Conservation (phyloP, 805 yeast species). For the Saccharomyces mikatae region DNA sequence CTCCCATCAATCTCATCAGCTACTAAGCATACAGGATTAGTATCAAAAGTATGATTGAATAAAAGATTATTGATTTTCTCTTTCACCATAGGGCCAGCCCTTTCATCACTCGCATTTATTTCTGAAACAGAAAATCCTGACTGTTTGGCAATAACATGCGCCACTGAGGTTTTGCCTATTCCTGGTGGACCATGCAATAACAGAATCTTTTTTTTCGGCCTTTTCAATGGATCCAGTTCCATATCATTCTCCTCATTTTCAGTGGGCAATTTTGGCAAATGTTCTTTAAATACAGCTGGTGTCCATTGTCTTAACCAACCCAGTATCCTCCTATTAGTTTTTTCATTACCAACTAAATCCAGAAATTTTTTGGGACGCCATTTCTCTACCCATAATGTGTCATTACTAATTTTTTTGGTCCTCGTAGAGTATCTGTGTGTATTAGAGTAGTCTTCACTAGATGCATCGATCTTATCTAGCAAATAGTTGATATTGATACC, state of each 20-base stretch:
- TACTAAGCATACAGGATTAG: conserved; percentile 71
- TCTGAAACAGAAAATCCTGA: conserved; percentile 76
- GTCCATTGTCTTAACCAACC: conserved; percentile 67
- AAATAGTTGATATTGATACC: conserved; percentile 35
- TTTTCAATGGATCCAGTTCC: conserved; percentile 40
- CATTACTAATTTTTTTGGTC: background rate
- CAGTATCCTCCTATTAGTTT: conserved; percentile 48
- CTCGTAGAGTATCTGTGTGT: background rate
- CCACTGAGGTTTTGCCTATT: conserved; percentile 82
- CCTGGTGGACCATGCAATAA: conserved; percentile 91
- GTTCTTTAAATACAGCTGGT: conserved; percentile 44
- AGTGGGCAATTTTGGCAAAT: conserved; percentile 22
- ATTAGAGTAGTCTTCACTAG: conserved; percentile 3
- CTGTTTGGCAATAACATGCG: conserved; percentile 75
- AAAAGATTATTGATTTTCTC: conserved; percentile 55
- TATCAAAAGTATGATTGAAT: conserved; percentile 56
- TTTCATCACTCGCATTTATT: conserved; percentile 77
- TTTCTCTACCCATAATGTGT: conserved; percentile 48
- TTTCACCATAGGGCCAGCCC: conserved; percentile 49
- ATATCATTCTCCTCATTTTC: conserved; percentile 4
- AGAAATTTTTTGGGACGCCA: conserved; percentile 58
- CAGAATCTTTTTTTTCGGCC: conserved; percentile 58
- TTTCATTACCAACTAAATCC: conserved; percentile 64
- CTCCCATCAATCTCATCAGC: conserved; percentile 89
- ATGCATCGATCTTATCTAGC: conserved; percentile 27